Evolutionary conservation across 768 basidiomycete genomes (phyloP).

Genomic region (Boletus huronensis): DNA sequence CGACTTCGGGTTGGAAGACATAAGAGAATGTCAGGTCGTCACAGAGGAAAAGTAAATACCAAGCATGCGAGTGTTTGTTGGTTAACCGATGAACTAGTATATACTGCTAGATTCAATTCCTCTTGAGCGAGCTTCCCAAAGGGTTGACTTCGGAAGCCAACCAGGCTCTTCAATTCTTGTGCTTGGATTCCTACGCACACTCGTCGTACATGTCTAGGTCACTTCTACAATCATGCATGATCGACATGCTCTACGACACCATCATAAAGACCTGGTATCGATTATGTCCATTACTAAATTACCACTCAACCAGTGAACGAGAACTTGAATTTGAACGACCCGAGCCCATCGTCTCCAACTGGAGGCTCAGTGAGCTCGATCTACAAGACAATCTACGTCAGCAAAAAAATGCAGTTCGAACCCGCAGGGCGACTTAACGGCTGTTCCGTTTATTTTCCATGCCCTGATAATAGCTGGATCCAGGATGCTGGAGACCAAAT

Average conservation of each 20-base stretch:
- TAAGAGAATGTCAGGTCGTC: not conserved
- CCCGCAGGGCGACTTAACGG: not conserved
- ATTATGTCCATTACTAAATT: not conserved
- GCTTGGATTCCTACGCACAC: not conserved
- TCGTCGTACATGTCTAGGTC: not conserved
- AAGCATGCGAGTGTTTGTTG: slow-evolving; percentile 8
- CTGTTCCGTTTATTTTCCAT: not conserved
- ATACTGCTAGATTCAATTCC: too few species aligned
- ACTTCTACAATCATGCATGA: not conserved
- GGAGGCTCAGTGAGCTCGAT: not conserved
- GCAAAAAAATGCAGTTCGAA: not conserved
- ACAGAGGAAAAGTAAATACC: slow-evolving; percentile 8
- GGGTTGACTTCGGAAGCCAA: too few species aligned
- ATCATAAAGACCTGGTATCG: not conserved
- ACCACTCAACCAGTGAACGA: not conserved
- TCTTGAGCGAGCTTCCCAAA: too few species aligned
- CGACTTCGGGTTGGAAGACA: slow-evolving; percentile 46
- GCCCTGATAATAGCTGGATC: not conserved
- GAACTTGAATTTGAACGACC: slow-evolving; percentile 7
- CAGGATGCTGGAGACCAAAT: too few species aligned
- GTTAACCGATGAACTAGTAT: not conserved
- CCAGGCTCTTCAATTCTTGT: not conserved
- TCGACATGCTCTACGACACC: not conserved
- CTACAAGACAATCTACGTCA: not conserved
- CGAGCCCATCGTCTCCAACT: not conserved